These are phyloP conservation scores for Neonothopanus nambi DNA, from an alignment of 1,284 basidiomycete species.

Conservation along the genomic window DNA sequence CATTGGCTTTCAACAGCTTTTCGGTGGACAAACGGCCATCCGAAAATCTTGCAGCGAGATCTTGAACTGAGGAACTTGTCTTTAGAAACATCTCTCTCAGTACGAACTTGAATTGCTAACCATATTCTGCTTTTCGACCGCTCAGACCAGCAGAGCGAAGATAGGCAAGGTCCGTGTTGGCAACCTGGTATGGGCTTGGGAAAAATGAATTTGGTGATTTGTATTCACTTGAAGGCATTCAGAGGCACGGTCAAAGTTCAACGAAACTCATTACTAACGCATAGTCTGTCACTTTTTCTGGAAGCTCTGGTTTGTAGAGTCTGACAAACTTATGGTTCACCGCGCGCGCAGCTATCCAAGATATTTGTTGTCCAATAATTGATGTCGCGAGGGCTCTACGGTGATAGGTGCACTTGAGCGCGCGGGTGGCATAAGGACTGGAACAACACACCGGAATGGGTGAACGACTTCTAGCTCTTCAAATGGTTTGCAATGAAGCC, in stretches of 20 bases:
- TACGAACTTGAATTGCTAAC: constrained; percentile 39
- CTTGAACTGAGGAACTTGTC: constrained; percentile 62
- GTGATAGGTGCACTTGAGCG: constrained; percentile 1
- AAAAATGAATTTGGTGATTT: constrained; percentile 46
- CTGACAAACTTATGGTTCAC: constrained; percentile 84
- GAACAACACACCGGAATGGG: constrained; percentile 61
- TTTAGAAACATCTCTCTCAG: not conserved
- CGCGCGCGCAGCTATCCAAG: constrained; percentile 85
- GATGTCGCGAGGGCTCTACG: constrained; percentile 63
- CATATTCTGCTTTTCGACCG: constrained; percentile 82
- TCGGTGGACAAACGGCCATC: constrained; percentile 76
- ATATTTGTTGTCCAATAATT: constrained; percentile 88
- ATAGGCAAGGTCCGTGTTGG: constrained; percentile 52
- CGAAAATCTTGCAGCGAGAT: constrained; percentile 75
- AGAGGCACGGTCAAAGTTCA: no score
- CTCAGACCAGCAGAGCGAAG: constrained; percentile 77
- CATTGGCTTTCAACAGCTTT: constrained; percentile 67
- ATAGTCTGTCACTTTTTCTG: constrained; percentile 61
- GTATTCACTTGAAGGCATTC: constrained; percentile 5
- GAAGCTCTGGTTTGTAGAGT: constrained; percentile 70
- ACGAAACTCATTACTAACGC: constrained; percentile 16
- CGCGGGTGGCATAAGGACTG: not conserved
- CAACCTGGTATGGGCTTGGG: constrained; percentile 72
- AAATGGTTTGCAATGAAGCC: constrained; percentile 72
- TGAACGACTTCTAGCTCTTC: constrained; percentile 70